A percentile compares a stretch with the other conserved stretches of the same genome.
Conservation (phyloP, 306 rosid genomes). For the Malus fusca region DNA sequence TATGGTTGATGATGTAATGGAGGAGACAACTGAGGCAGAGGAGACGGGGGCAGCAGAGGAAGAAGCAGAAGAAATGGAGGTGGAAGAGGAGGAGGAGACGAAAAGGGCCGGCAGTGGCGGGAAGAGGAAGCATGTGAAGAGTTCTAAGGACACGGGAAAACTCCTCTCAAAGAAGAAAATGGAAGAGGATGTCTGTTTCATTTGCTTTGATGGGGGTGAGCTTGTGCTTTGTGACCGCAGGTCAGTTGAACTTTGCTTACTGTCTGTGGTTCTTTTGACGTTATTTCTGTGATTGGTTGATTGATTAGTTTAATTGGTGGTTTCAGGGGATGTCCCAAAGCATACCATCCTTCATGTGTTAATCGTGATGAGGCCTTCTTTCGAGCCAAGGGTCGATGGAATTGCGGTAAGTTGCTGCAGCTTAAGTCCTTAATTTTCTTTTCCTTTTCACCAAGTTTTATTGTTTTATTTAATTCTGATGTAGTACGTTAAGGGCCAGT, state of each 20-base stretch:
- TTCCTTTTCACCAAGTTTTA: neutral
- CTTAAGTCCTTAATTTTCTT: neutral
- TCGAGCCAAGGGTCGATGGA: constrained; percentile 94
- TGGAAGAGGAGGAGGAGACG: constrained; percentile 25
- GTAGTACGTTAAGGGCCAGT: no score
- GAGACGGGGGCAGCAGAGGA: constrained; percentile 39
- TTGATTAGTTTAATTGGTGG: constrained; percentile 14
- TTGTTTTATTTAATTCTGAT: neutral
- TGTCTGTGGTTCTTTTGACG: neutral
- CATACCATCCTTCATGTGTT: constrained; percentile 91
- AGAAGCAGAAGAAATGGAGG: constrained; percentile 36
- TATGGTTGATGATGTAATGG: constrained; percentile 5
- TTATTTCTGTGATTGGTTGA: neutral
- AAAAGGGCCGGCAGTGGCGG: constrained; percentile 35
- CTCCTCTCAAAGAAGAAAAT: constrained; percentile 51
- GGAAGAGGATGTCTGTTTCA: constrained; percentile 98
- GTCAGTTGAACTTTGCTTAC: constrained; percentile 22
- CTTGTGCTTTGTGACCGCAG: constrained; percentile 97
- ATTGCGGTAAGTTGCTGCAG: constrained; percentile 61
- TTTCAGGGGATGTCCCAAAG: constrained; percentile 96
- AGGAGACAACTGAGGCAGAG: constrained; percentile 23
- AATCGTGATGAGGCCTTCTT: constrained; percentile 94
- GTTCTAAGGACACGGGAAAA: constrained; percentile 38
- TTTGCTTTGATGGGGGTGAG: constrained; percentile 98
- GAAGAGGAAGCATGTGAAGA: constrained; percentile 83